These are phyloP conservation scores for Guillardia theta DNA, from an alignment of 78 protist species.

Conservation along the genomic window DNA sequence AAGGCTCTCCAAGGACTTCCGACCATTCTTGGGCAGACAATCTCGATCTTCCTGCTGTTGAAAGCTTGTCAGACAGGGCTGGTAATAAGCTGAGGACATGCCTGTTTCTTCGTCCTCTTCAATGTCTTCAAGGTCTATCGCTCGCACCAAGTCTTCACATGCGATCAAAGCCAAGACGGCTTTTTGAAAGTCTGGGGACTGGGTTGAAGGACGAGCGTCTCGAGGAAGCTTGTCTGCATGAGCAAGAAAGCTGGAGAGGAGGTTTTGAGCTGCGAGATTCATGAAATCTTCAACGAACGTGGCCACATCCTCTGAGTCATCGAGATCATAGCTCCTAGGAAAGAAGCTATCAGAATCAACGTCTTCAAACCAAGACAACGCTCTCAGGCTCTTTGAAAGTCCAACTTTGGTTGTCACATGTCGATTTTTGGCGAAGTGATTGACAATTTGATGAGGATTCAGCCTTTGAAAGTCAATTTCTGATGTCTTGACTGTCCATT, in stretches of 20 bases:
- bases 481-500: neutral
- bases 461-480: neutral
- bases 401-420: neutral
- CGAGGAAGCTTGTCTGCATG: too few relatives aligned
- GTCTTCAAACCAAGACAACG: neutral
- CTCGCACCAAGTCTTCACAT: too few relatives aligned
- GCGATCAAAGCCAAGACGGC: too few relatives aligned
- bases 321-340: neutral
- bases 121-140: too few relatives aligned
- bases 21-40: neutral
- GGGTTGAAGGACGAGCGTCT: too few relatives aligned
- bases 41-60: too few relatives aligned
- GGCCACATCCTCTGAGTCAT: neutral
- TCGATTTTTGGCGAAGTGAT: neutral
- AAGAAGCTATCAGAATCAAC: neutral
- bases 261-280: neutral
- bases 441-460: neutral
- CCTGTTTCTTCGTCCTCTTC: too few relatives aligned
- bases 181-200: too few relatives aligned
- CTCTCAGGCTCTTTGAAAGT: neutral
- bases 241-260: too few relatives aligned
- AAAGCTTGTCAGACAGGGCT: too few relatives aligned
- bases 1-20: neutral
- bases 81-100: too few relatives aligned
- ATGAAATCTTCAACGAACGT: neutral